These are phyloP conservation scores for Fusarium fracticaudum DNA, from an alignment of 2,329 filamentous ascomycete species.

Conservation along the genomic window DNA sequence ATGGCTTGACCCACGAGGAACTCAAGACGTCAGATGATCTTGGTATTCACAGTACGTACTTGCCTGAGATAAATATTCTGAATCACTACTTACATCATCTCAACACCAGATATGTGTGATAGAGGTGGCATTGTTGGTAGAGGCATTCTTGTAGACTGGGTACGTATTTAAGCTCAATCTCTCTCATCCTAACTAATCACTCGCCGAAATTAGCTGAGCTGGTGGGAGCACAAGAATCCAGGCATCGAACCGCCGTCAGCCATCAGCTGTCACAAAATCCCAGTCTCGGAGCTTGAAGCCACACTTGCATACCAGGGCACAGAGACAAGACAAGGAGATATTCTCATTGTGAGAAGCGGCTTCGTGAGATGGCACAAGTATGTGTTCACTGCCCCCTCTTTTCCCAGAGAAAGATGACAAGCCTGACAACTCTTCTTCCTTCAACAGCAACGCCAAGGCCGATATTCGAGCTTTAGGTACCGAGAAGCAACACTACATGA, in stretches of 20 bases:
- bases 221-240: not conserved
- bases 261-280: not conserved
- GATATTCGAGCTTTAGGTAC: not conserved
- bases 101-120: not conserved
- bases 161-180: too few relatives aligned
- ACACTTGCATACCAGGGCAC: not conserved
- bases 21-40: not conserved
- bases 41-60: not conserved
- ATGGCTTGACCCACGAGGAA: not conserved
- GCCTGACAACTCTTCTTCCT: not conserved
- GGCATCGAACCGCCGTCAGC: not conserved
- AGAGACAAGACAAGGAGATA: not conserved
- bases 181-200: not conserved
- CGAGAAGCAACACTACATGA: not conserved
- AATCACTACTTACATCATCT: not conserved
- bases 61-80: too few relatives aligned
- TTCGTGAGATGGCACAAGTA: not conserved
- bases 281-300: not conserved
- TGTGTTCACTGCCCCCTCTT: not conserved
- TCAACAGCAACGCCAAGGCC: not conserved
- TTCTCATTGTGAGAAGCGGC: not conserved
- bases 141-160: not conserved
- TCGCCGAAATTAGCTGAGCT: not conserved
- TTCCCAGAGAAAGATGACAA: not conserved
- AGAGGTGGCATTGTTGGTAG: not conserved